phyloP scores from a whole-genome alignment of 805 yeast genomes.

The Teunomyces lycoperdinae region DNA sequence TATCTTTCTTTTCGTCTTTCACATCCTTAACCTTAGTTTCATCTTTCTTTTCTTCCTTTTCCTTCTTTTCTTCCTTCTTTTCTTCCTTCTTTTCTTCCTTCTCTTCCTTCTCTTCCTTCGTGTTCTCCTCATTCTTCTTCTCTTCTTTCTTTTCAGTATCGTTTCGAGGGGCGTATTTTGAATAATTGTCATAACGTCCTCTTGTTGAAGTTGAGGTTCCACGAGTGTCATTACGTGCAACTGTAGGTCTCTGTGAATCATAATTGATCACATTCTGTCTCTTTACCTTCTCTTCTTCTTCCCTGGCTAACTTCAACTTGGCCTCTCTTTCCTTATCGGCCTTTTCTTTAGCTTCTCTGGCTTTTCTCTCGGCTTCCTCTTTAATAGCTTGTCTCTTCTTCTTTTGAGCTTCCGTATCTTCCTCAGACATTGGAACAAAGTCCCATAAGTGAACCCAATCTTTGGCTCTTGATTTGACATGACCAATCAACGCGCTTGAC shows the following conservation, averaged over 20 bases:
- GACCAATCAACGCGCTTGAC: constrained; percentile 67
- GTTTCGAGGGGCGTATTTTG: constrained; percentile 16
- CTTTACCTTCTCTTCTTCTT: constrained; percentile 10
- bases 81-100: constrained; percentile 4
- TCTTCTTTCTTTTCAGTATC: neutral
- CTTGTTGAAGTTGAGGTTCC: constrained; percentile 10
- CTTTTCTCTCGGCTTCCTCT: constrained; percentile 13
- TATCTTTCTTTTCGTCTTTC: constrained; percentile 1
- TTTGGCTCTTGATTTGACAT: constrained; percentile 52
- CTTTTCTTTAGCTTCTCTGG: constrained; percentile 13
- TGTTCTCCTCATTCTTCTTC: neutral
- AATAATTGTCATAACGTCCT: constrained; percentile 33
- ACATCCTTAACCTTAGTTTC: neutral
- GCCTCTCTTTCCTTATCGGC: constrained; percentile 11
- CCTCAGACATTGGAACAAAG: constrained; percentile 49
- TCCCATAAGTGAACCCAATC: constrained; percentile 56
- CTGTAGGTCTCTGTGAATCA: constrained; percentile 9
- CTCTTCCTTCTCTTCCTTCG: constrained; percentile 3
- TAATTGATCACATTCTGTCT: constrained; percentile 10
- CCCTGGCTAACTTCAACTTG: neutral
- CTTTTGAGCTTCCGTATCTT: constrained; percentile 31
- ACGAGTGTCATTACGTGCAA: constrained; percentile 10
- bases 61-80: constrained; percentile 9
- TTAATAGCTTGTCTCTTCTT: constrained; percentile 20
- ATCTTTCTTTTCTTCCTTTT: constrained; percentile 9